Conservation (phyloP, 164 flowering plant species). For the Stephania japonica region DNA sequence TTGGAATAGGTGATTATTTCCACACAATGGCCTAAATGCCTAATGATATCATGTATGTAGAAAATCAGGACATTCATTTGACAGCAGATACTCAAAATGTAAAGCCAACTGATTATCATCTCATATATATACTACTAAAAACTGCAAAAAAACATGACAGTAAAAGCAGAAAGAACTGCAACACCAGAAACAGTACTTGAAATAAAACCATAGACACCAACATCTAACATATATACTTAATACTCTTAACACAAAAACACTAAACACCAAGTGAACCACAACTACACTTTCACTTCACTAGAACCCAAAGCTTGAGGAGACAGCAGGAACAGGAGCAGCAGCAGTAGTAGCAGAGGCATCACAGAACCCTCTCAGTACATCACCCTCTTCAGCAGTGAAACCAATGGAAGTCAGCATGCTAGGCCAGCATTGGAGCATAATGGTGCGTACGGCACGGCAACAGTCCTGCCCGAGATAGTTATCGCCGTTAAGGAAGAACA, state of each 20-base stretch:
- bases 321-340: not conserved
- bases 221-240: not conserved
- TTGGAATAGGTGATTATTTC: too few species aligned
- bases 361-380: not conserved
- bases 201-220: not conserved
- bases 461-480: conserved; percentile 1
- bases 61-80: too few species aligned
- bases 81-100: too few species aligned
- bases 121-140: not conserved
- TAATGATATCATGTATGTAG: too few species aligned
- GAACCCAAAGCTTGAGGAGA: not conserved
- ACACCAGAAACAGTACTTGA: not conserved
- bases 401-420: not conserved
- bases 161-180: not conserved
- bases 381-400: not conserved
- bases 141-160: not conserved
- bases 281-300: not conserved
- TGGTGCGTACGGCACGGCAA: not conserved
- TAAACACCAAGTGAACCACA: not conserved
- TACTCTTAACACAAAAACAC: not conserved
- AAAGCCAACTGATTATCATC: too few species aligned
- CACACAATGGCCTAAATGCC: too few species aligned
- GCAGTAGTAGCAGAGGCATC: not conserved
- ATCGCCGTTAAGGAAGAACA: not conserved
- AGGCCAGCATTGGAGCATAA: conserved; percentile 1